Percentiles rank a stretch among this genome's conserved stretches.
Evolutionary conservation across 1,284 basidiomycete species (phyloP).

Genomic region (Ceratobasidium sp.): DNA sequence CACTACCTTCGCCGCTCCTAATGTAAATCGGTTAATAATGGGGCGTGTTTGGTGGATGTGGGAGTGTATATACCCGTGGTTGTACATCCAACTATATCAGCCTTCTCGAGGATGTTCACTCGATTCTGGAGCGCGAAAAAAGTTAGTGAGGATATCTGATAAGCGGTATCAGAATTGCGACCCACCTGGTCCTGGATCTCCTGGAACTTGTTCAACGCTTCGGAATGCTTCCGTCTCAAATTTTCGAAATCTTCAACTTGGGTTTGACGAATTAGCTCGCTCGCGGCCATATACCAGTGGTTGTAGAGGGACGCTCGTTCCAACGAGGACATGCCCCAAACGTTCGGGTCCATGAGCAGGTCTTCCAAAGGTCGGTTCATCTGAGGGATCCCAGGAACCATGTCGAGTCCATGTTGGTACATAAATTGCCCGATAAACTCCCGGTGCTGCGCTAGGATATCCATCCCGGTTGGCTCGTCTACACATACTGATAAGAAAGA

Average conservation of each 20-base stretch:
- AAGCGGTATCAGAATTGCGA: neutral
- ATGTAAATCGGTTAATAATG: neutral
- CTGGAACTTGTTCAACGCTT: neutral
- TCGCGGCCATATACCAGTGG: conserved; percentile 3
- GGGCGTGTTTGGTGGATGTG: too few relatives aligned
- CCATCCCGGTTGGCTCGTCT: too few relatives aligned
- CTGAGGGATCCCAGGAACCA: conserved; percentile 19
- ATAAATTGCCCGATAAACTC: conserved; percentile 6
- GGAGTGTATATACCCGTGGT: conserved; percentile 66
- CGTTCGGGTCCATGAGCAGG: conserved; percentile 2
- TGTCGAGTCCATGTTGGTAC: neutral
- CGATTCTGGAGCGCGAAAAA: too few relatives aligned
- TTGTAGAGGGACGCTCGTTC: conserved; percentile 33
- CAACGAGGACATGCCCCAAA: conserved; percentile 36
- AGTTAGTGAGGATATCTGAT: conserved; percentile 1
- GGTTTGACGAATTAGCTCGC: conserved; percentile 6
- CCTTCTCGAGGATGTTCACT: conserved; percentile 64
- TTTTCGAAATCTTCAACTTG: conserved; percentile 18
- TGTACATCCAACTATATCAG: conserved; percentile 79
- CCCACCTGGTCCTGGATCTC: conserved; percentile 28
- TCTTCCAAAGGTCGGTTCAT: conserved; percentile 1
- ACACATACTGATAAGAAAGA: too few relatives aligned
- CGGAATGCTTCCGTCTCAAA: neutral
- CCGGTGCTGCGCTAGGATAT: too few relatives aligned
- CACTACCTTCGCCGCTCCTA: conserved; percentile 75